phyloP scores from a whole-genome alignment of 345 rosid genomes.

The Gossypium rotundifolium region DNA sequence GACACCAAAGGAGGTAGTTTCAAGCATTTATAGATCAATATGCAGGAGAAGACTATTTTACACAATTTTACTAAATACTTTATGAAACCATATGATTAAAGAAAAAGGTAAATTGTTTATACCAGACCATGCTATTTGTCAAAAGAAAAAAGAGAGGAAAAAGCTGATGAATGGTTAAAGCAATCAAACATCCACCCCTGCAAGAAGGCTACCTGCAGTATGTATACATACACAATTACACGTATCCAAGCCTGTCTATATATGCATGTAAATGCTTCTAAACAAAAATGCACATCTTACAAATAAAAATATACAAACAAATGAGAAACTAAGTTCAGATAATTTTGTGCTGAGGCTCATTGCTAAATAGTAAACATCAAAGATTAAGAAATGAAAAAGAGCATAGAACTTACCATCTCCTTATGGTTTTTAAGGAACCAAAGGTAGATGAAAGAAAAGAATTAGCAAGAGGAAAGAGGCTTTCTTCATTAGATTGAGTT shows the following conservation, averaged over 20 bases:
- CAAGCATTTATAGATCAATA: neutral
- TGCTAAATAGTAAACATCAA: neutral
- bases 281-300: neutral
- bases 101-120: neutral
- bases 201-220: neutral
- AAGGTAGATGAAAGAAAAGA: slow-evolving; percentile 32
- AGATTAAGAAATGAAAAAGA: neutral
- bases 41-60: neutral
- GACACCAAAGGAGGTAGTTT: neutral
- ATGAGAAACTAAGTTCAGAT: neutral
- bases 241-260: neutral
- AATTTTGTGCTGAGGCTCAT: neutral
- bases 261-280: neutral
- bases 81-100: neutral
- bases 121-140: neutral
- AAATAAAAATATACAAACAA: neutral
- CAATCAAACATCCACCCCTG: neutral
- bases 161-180: neutral
- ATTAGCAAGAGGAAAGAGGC: slow-evolving; percentile 25
- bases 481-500: slow-evolving; percentile 35
- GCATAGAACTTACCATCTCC: slow-evolving; percentile 64
- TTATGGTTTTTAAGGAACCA: slow-evolving; percentile 62
- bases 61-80: neutral
- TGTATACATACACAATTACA: neutral
- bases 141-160: neutral